A percentile compares a stretch with the other conserved stretches of the same genome.
phyloP scores from a whole-genome alignment of 495 filamentous ascomycete genomes.

The Trichocladium antarcticum region DNA sequence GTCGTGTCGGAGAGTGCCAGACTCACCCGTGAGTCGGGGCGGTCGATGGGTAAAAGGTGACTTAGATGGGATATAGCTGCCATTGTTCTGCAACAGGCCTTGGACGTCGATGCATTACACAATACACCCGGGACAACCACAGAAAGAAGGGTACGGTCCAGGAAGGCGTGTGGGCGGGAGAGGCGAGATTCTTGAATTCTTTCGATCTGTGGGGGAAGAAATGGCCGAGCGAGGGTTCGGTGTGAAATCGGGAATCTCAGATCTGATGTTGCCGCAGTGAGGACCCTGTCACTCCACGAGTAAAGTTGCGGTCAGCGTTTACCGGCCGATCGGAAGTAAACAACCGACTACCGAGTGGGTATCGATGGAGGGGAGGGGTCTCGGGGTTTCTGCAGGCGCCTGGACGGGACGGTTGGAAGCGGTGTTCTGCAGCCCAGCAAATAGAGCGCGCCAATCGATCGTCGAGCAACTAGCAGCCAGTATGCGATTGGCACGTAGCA shows the following conservation, averaged over 20 bases:
- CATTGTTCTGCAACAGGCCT: neutral
- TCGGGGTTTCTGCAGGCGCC: neutral
- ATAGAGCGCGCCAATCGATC: slow-evolving; percentile 6
- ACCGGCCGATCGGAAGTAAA: slow-evolving; percentile 10
- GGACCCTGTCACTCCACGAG: neutral
- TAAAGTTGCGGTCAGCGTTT: slow-evolving; percentile 15
- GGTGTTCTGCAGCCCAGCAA: slow-evolving; percentile 7
- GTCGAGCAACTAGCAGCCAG: neutral
- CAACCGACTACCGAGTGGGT: slow-evolving; percentile 10
- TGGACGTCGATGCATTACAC: slow-evolving; percentile 16
- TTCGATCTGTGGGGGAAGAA: neutral
- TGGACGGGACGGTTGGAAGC: neutral
- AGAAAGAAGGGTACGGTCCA: slow-evolving; percentile 2
- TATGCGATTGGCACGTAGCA: slow-evolving; percentile 11
- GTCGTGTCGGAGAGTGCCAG: slow-evolving; percentile 33
- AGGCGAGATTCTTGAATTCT: slow-evolving; percentile 14
- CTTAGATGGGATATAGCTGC: slow-evolving; percentile 26
- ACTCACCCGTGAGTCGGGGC: slow-evolving; percentile 33
- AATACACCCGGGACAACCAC: slow-evolving; percentile 1
- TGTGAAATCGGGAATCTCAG: neutral
- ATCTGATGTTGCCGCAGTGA: slow-evolving; percentile 9
- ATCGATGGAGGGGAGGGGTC: slow-evolving; percentile 4
- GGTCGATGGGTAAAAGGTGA: slow-evolving; percentile 21
- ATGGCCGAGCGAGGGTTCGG: neutral
- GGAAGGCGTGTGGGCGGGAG: slow-evolving; percentile 3